Evolutionary conservation across 164 flowering plant genomes (phyloP).

Genomic region (Vitis riparia): DNA sequence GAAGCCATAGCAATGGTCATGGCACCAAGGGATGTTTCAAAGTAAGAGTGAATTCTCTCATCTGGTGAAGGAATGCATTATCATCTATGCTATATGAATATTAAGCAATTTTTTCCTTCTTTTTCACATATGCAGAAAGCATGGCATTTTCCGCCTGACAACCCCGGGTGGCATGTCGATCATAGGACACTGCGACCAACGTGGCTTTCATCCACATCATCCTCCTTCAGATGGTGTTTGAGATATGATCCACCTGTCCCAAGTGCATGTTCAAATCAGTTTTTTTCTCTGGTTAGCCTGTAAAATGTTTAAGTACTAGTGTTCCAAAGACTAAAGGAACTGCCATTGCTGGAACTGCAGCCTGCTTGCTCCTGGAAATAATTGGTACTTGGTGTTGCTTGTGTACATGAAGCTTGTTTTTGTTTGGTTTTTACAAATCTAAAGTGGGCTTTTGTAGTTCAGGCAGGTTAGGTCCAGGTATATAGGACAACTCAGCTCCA

Average conservation of each 20-base stretch:
- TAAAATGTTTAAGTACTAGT: too few relatives aligned
- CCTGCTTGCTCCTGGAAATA: too few relatives aligned
- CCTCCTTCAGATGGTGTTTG: constrained; percentile 65
- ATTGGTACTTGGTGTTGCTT: too few relatives aligned
- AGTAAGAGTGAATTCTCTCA: constrained; percentile 27
- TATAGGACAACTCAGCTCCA: too few relatives aligned
- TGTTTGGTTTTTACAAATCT: too few relatives aligned
- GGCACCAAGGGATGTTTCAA: constrained; percentile 86
- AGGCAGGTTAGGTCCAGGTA: too few relatives aligned
- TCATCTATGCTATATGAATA: not conserved
- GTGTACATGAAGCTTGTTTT: too few relatives aligned
- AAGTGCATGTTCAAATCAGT: too few relatives aligned
- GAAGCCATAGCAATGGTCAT: constrained; percentile 96
- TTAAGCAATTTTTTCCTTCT: not conserved
- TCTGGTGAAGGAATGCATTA: not conserved
- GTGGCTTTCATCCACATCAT: constrained; percentile 89
- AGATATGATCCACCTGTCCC: too few relatives aligned
- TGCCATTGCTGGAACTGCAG: too few relatives aligned
- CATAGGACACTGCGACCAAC: constrained; percentile 76
- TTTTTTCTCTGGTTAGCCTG: not conserved
- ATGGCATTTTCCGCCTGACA: constrained; percentile 87
- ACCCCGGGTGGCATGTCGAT: constrained; percentile 87
- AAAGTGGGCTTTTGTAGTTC: too few relatives aligned
- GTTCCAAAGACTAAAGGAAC: too few relatives aligned
- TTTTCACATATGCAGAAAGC: constrained; percentile 44